Evolutionary conservation across 805 yeast genomes (phyloP).

Genomic region (Trichomonascus vanleenenianus): DNA sequence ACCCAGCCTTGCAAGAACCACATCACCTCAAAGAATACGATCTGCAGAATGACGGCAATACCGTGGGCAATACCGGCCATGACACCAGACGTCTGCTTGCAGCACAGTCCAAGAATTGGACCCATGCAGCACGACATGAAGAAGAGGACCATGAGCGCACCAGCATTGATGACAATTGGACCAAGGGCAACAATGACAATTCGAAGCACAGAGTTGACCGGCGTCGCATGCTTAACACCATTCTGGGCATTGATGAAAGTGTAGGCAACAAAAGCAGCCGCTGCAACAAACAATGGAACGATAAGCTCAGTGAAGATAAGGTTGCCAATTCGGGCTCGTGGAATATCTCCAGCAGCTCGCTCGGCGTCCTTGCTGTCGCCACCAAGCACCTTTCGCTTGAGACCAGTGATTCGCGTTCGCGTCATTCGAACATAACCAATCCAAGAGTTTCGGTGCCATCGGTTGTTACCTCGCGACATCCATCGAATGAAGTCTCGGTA

Average conservation of each 20-base stretch:
- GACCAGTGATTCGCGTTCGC: conserved; percentile 79
- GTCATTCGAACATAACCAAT: conserved; percentile 50
- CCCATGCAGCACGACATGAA: conserved; percentile 95
- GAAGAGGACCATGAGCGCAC: conserved; percentile 68
- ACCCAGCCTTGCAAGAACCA: conserved; percentile 95
- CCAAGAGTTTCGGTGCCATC: conserved; percentile 59
- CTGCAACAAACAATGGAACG: conserved; percentile 63
- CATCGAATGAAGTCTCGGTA: conserved; percentile 76
- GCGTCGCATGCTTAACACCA: conserved; percentile 47
- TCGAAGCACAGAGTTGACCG: conserved; percentile 55
- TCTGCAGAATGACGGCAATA: conserved; percentile 79
- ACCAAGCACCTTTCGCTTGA: conserved; percentile 51
- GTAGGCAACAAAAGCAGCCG: conserved; percentile 63
- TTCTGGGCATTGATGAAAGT: conserved; percentile 80
- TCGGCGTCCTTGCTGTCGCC: conserved; percentile 55
- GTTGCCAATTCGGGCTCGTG: conserved; percentile 73
- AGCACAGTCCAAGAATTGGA: conserved; percentile 88
- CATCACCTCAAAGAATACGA: conserved; percentile 86
- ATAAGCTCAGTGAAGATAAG: conserved; percentile 73
- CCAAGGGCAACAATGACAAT: conserved; percentile 59
- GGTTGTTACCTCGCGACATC: conserved; percentile 60
- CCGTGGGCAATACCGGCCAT: conserved; percentile 96
- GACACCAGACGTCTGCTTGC: conserved; percentile 94
- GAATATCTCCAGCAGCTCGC: conserved; percentile 53
- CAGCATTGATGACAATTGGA: conserved; percentile 87